Conservation (phyloP, 345 rosid genomes). For the Acer saccharum region DNA sequence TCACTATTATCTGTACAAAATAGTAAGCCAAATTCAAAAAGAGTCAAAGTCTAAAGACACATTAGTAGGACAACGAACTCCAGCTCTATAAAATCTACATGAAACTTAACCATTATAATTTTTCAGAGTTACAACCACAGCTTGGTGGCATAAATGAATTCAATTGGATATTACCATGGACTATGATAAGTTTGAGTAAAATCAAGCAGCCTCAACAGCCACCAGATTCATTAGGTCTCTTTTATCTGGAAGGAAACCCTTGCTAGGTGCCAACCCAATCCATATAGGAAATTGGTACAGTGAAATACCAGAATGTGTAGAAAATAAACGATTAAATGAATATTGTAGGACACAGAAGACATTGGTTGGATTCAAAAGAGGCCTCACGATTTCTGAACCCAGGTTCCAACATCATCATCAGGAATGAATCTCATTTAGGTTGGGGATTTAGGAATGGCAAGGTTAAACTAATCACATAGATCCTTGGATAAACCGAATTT, state of each 20-base stretch:
- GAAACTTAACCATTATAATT: not conserved
- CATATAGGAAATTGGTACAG: not conserved
- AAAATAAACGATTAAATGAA: not conserved
- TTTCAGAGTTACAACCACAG: not conserved
- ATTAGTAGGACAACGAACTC: not conserved
- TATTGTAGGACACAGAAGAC: not conserved
- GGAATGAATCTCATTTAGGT: slow-evolving; percentile 2
- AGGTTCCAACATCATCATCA: not conserved
- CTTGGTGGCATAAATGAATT: slow-evolving; percentile 4
- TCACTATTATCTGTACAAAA: slow-evolving; percentile 58
- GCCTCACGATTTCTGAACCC: slow-evolving; percentile 7
- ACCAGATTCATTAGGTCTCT: not conserved
- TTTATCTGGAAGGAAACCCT: not conserved
- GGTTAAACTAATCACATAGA: not conserved
- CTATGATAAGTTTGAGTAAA: not conserved
- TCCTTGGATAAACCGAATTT: not conserved
- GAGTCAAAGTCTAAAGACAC: not conserved
- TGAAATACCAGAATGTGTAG: not conserved
- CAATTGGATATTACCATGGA: not conserved
- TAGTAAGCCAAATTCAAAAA: not conserved
- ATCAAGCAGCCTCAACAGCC: slow-evolving; percentile 7
- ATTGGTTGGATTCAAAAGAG: not conserved
- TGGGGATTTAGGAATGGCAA: not conserved
- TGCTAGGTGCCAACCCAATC: not conserved
- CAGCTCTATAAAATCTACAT: not conserved